Conservation (phyloP, 176 grass and related monocot species). For the Juncus inflexus region DNA sequence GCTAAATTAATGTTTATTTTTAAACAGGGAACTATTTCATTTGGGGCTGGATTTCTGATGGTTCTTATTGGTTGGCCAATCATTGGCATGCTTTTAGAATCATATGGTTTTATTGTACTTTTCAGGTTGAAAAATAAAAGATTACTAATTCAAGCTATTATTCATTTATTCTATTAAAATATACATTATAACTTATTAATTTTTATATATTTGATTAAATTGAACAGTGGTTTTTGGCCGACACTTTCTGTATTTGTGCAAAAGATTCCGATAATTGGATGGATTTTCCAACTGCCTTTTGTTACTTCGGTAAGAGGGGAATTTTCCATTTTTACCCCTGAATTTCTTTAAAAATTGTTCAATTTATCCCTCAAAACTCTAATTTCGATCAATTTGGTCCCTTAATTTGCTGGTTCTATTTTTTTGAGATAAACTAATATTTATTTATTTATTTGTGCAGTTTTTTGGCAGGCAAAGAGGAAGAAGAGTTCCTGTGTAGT, state of each 20-base stretch:
- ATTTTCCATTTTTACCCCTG: too few species aligned
- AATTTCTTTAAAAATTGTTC: background rate
- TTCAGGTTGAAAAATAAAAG: slow-evolving; percentile 50
- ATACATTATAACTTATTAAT: background rate
- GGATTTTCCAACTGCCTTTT: slow-evolving; percentile 77
- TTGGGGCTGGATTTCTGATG: slow-evolving; percentile 58
- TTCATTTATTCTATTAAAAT: background rate
- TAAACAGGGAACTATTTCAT: slow-evolving; percentile 67
- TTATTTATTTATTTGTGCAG: background rate
- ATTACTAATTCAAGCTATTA: too few species aligned
- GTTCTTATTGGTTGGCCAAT: slow-evolving; percentile 64
- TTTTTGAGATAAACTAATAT: background rate
- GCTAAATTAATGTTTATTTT: background rate
- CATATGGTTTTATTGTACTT: slow-evolving; percentile 62
- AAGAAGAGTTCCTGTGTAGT: slow-evolving; percentile 6
- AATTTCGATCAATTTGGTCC: background rate
- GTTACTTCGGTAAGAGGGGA: slow-evolving; percentile 56
- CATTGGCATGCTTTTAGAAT: slow-evolving; percentile 65
- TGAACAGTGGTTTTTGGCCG: slow-evolving; percentile 71
- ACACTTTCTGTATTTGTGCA: slow-evolving; percentile 72
- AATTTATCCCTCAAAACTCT: background rate
- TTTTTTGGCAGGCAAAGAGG: slow-evolving; percentile 9
- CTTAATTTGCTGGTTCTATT: background rate
- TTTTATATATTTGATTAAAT: slow-evolving; percentile 21
- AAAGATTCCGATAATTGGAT: slow-evolving; percentile 56